Base-by-base conservation (phyloP, 768 basidiomycete species). In the Megacollybia marginata region DNA sequence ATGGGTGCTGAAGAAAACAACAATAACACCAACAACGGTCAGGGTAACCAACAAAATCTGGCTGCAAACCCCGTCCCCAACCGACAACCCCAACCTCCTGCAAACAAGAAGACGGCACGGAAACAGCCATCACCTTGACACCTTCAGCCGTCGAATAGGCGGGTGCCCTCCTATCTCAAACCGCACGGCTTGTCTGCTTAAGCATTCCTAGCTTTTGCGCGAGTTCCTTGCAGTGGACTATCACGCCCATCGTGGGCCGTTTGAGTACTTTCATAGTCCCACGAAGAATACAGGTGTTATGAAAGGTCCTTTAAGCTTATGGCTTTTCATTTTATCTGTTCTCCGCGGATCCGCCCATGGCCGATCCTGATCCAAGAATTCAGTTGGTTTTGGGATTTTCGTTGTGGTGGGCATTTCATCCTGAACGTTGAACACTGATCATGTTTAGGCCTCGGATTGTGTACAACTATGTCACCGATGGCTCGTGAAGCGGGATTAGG, bases 91-190 rank as follows among this genome's bases (percentile, higher is more conserved):
- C 28, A 62, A 66, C 36, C 59, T 28, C 23, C 23, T 6, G 23
- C 23, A 28, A 28, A 28, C 23, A 28, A 12, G 68, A 59, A 12
- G 69, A 71, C n/a, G 51, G 68, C 2, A 81, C 82, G 1, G 76
- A 81, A 55, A 75, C 78, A 53, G 74, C 78, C 38, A 75, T 85
- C 48, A 72, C 75, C 38, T 66, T 77, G 80, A 83, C 0, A 58
- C n/a, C n/a, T n/a, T 88, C 4, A 87, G 86, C 1, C 76, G 85
- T 11, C 67, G 78, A 56, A 63, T 90, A 44, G 83, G 23, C 82
- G 18, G 85, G 87, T 4, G 85, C 87, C 1, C 65, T 90, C 15
- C 65, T 83, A 78, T 90, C 54, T 75, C 88, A 18, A 79, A 68
- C 44, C 55, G 70, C 43, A 85, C 87, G 84, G 88, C 88, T 1